Evolutionary conservation across 192 early-diverging fungal species (phyloP), one percentile per base, ranked within the genome.

Genomic region (Pilaira anomala): DNA sequence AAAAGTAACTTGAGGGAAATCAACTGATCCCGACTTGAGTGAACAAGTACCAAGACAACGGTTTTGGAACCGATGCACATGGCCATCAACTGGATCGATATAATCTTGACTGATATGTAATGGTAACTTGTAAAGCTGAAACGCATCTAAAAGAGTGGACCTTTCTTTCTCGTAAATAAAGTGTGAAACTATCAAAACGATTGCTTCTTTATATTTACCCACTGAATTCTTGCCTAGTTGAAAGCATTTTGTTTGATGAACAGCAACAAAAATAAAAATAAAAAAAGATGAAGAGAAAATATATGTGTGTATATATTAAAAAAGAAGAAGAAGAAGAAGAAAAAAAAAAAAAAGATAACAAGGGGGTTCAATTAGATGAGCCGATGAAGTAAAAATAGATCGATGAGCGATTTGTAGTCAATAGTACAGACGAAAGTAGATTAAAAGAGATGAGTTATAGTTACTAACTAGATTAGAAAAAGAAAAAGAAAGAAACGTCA

Each of bases 1-100:
- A 49, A 62, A 62, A 48, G 46, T 49, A 49, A 44, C 46, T 30
- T 33, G 28, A 30, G 60, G 46, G 46, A 62, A 62, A 18, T 29
- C 28, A 22, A 48, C 14, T 19, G 28, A 48, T 46, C 48, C 60
- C 21, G 46, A 25, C 30, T 49, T 62, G 18, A 62, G 26, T 1
- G 60, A 62, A 13, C 44, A 62, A 8, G 29, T 29, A 48, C 60
- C 60, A 19, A 62, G 46, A 16, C 28, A 49, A 22, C 60, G 60
- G 29, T 26, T 30, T 30, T 62, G 60, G 11, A 62, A 24, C 7
- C 51, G 24, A 30, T 53, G 51, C 11, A 30, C 24, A 22, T 16
- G 29, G 2, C 48, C 48, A 50, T 53, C 51, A 12, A 30, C 51
- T 30, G 51, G 24, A 53, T 53, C 29, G 26, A 30, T 53, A 30